Percentiles rank a stretch among this genome's conserved stretches.
Evolutionary conservation across 2,329 filamentous ascomycete species (phyloP).

Genomic region (Neospermospora avenae): DNA sequence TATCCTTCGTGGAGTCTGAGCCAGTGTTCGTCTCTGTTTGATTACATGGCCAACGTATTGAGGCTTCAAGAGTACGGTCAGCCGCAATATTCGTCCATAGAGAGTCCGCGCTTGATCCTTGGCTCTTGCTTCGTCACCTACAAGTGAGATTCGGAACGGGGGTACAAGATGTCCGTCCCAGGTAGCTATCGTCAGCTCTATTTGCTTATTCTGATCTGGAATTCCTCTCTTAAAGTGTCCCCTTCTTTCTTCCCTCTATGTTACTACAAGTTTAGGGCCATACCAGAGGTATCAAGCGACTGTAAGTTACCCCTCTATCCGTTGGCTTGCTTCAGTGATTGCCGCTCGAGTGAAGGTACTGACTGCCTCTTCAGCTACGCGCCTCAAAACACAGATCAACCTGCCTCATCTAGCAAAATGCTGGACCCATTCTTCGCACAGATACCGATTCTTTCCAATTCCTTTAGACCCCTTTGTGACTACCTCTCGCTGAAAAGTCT

Average conservation of each 20-base stretch:
- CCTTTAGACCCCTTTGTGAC: constrained; percentile 60
- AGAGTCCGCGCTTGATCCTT: neutral
- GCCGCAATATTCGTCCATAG: neutral
- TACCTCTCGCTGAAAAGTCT: constrained; percentile 60
- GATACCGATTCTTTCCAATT: constrained; percentile 42
- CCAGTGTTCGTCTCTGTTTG: neutral
- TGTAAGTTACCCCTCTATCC: neutral
- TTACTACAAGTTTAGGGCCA: neutral
- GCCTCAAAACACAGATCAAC: neutral
- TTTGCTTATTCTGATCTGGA: neutral
- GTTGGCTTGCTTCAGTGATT: neutral
- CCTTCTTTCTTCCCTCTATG: neutral
- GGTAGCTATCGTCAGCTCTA: neutral
- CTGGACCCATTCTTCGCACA: constrained; percentile 67
- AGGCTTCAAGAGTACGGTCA: constrained; percentile 4
- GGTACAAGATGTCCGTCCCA: neutral
- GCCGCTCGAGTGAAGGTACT: neutral
- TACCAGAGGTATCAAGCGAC: neutral
- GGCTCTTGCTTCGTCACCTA: neutral
- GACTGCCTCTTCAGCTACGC: neutral
- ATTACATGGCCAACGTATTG: constrained; percentile 2
- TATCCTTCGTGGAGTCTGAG: neutral
- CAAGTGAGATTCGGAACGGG: neutral
- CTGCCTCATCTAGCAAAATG: constrained; percentile 44
- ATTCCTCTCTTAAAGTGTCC: neutral